Percentiles rank a stretch among this genome's conserved stretches.
These are phyloP conservation scores for Xylaria bambusicola DNA, from an alignment of 495 filamentous ascomycete genomes.

Conservation along the genomic window DNA sequence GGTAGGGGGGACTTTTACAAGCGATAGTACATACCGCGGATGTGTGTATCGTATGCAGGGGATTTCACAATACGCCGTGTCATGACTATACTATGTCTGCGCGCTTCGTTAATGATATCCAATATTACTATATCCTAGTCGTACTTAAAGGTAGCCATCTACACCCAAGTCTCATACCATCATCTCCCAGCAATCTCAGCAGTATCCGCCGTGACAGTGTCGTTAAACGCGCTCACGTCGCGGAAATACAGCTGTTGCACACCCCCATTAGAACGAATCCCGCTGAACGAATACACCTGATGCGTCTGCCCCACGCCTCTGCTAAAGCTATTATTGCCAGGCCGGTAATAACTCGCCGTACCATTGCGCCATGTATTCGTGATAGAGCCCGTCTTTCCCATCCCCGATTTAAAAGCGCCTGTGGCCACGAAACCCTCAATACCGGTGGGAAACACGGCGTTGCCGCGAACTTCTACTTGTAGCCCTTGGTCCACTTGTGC, in stretches of 20 bases:
- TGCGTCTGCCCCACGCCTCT: conserved; percentile 54
- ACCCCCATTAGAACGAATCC: conserved; percentile 17
- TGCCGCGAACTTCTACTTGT: conserved; percentile 50
- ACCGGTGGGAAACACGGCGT: conserved; percentile 62
- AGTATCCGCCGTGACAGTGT: conserved; percentile 25
- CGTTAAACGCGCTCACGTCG: conserved; percentile 34
- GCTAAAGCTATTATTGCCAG: conserved; percentile 46
- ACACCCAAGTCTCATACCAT: neutral
- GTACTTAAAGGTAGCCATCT: neutral
- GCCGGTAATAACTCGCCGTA: conserved; percentile 52
- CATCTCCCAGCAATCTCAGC: conserved; percentile 11
- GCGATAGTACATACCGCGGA: too few species aligned
- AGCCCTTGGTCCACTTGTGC: conserved; percentile 63
- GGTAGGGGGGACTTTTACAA: too few species aligned
- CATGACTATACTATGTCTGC: too few species aligned
- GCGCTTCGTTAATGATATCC: too few species aligned
- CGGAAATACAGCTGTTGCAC: conserved; percentile 34
- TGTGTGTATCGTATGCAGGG: too few species aligned
- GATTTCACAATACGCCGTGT: too few species aligned
- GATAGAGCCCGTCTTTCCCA: conserved; percentile 39
- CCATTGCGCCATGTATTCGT: conserved; percentile 59
- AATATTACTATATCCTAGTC: conserved; percentile 7
- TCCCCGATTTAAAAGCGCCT: conserved; percentile 7
- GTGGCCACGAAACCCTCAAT: conserved; percentile 49
- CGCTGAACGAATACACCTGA: conserved; percentile 58